Evolutionary conservation across 2,329 filamentous ascomycete species (phyloP).

Genomic region (Phaeoacremonium minimum): DNA sequence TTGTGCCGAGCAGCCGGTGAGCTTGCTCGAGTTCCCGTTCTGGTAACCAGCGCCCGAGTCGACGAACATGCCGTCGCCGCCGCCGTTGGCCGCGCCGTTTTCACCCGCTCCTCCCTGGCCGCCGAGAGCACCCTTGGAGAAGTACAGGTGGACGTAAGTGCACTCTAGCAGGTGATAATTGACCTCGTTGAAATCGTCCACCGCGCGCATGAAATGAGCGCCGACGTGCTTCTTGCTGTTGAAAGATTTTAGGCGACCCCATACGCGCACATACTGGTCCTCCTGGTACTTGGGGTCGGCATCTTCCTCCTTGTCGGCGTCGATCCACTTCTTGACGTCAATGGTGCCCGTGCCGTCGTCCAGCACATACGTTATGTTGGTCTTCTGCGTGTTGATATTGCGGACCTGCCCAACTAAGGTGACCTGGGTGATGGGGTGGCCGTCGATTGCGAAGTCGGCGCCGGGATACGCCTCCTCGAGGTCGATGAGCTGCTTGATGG

Average conservation of each 20-base stretch:
- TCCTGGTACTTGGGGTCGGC: conserved; percentile 54
- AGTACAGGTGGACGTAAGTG: conserved; percentile 80
- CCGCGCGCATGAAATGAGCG: conserved; percentile 74
- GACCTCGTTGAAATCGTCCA: conserved; percentile 87
- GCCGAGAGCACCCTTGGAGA: conserved; percentile 63
- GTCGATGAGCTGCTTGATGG: conserved; percentile 89
- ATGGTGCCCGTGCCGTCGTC: conserved; percentile 93
- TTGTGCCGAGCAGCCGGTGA: conserved; percentile 43
- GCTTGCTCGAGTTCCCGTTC: conserved; percentile 28
- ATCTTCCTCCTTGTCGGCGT: conserved; percentile 53
- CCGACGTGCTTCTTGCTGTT: conserved; percentile 78
- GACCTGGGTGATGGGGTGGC: conserved; percentile 66
- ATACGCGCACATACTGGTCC: conserved; percentile 80
- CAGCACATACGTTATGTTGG: conserved; percentile 87
- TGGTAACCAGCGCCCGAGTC: conserved; percentile 34
- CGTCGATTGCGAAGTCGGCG: conserved; percentile 81
- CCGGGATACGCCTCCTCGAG: conserved; percentile 69
- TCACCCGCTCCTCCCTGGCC: conserved; percentile 28
- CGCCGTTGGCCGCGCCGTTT: conserved; percentile 28
- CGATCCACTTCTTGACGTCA: conserved; percentile 86
- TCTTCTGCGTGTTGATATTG: conserved; percentile 78
- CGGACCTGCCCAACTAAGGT: conserved; percentile 90
- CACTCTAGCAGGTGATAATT: conserved; percentile 89
- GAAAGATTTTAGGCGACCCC: conserved; percentile 79
- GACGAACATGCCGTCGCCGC: conserved; percentile 52